Percentiles rank a stretch among this genome's conserved stretches.
phyloP scores from a whole-genome alignment of 2,329 filamentous ascomycete species.

The Pseudogymnoascus sp. region DNA sequence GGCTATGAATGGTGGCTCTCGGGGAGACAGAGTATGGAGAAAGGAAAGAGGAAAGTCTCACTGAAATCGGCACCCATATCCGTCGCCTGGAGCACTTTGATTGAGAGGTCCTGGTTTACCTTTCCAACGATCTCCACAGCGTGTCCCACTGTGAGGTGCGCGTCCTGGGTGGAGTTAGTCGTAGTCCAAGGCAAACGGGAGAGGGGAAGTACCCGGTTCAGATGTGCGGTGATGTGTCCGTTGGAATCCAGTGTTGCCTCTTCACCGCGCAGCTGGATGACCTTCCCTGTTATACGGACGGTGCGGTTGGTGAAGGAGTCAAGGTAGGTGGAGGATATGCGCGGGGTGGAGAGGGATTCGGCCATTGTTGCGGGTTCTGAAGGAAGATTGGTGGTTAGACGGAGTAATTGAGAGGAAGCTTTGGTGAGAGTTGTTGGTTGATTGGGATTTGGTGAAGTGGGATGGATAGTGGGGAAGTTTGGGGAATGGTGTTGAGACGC shows the following conservation, averaged over 20 bases:
- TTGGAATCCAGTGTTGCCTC: constrained; percentile 71
- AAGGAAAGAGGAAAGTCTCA: constrained; percentile 11
- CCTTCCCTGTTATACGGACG: constrained; percentile 79
- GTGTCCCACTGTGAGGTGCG: constrained; percentile 60
- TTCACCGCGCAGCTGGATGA: constrained; percentile 72
- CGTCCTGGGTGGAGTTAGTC: constrained; percentile 44
- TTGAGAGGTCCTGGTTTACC: constrained; percentile 61
- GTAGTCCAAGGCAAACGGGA: background rate
- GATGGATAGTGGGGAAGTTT: constrained; percentile 10
- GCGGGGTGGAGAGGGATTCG: constrained; percentile 62
- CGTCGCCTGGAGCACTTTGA: constrained; percentile 60
- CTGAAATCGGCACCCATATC: constrained; percentile 48
- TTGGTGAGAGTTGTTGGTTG: constrained; percentile 10
- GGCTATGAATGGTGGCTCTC: background rate
- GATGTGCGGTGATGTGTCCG: constrained; percentile 62
- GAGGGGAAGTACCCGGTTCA: constrained; percentile 54
- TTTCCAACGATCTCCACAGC: constrained; percentile 72
- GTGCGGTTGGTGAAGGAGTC: constrained; percentile 64
- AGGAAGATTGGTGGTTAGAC: background rate
- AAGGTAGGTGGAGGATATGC: constrained; percentile 73
- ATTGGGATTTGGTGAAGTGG: constrained; percentile 1
- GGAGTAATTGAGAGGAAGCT: background rate
- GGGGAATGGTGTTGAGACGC: background rate
- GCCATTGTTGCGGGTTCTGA: constrained; percentile 46
- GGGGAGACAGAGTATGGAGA: constrained; percentile 11